Evolutionary conservation across 2,329 filamentous ascomycete genomes (phyloP).

Genomic region (Colletotrichum liriopes): DNA sequence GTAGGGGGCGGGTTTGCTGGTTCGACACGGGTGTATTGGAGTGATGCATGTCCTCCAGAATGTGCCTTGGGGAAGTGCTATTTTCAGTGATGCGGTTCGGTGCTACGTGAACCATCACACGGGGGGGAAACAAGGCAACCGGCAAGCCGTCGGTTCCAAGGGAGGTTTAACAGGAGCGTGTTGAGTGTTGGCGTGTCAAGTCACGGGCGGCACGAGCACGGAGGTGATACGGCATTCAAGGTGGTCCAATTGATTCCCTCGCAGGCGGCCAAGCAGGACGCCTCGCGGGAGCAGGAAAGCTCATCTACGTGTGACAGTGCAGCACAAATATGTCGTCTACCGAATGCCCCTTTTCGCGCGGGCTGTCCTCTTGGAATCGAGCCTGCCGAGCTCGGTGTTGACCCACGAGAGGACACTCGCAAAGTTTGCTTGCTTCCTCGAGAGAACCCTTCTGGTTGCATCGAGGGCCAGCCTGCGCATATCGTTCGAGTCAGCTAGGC

Average conservation of each 20-base stretch:
- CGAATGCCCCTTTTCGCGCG: constrained; percentile 19
- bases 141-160: not conserved
- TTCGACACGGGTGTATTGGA: not conserved
- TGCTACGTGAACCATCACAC: not conserved
- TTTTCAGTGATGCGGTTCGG: not conserved
- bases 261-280: not conserved
- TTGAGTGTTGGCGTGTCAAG: not conserved
- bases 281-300: not conserved
- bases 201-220: not conserved
- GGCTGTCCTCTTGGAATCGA: constrained; percentile 31
- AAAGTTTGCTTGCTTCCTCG: constrained; percentile 37
- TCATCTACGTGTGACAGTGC: not conserved
- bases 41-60: not conserved
- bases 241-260: not conserved
- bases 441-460: constrained; percentile 24
- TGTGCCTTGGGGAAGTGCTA: not conserved
- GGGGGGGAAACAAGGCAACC: not conserved
- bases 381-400: constrained; percentile 16
- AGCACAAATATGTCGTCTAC: not conserved
- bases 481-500: not conserved
- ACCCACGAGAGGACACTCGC: constrained; percentile 35
- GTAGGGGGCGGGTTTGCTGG: not conserved
- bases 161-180: not conserved
- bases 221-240: not conserved
- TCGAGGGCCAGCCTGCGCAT: constrained; percentile 37